Conservation (phyloP, 495 filamentous ascomycete species). For the Neurospora sublineolata region DNA sequence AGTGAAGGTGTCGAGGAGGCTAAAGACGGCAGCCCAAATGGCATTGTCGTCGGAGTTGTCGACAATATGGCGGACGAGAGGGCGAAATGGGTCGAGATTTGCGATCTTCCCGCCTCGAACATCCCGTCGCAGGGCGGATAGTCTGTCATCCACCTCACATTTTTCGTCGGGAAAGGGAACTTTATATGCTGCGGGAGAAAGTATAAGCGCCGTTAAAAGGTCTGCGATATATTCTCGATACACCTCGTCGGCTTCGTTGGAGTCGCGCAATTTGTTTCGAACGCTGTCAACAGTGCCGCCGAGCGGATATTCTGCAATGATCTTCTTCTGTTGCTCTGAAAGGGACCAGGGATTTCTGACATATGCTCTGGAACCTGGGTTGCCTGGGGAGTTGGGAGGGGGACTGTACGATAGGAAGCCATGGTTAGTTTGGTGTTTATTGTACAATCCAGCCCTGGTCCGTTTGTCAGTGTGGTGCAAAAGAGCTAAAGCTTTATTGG, state of each 20-base stretch:
- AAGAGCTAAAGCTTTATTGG: too few species aligned
- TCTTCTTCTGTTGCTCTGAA: not conserved
- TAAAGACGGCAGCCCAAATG: not conserved
- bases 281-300: not conserved
- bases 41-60: not conserved
- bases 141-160: not conserved
- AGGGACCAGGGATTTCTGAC: not conserved
- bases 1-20: not conserved
- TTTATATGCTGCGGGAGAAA: not conserved
- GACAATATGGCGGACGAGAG: not conserved
- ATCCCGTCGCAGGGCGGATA: not conserved
- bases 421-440: not conserved
- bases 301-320: not conserved
- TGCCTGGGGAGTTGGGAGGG: not conserved
- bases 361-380: not conserved
- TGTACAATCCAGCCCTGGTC: too few species aligned
- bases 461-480: too few species aligned
- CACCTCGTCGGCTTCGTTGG: not conserved
- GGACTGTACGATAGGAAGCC: not conserved
- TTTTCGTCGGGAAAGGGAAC: not conserved
- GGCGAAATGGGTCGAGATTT: not conserved
- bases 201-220: not conserved
- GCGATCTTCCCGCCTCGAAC: not conserved
- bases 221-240: not conserved
- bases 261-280: not conserved